Conservation (phyloP, 768 basidiomycete species). For the Coprinopsis sp. region DNA sequence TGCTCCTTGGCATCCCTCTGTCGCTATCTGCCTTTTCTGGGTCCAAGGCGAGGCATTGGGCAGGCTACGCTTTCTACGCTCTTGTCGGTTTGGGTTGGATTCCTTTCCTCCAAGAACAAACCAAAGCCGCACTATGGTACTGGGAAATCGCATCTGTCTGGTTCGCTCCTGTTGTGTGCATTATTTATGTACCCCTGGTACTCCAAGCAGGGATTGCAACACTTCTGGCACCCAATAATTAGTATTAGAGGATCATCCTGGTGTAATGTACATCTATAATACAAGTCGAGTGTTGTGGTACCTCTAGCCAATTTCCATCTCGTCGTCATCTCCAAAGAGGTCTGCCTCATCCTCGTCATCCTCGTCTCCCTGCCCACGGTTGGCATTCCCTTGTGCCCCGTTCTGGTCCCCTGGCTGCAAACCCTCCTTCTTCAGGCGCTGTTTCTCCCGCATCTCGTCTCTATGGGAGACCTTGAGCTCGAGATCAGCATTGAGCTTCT, state of each 20-base stretch:
- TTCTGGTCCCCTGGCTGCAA: conserved; percentile 39
- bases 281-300: not conserved
- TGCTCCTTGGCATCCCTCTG: conserved; percentile 65
- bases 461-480: conserved; percentile 80
- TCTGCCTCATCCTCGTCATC: conserved; percentile 33
- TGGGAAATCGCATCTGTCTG: conserved; percentile 80
- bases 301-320: conserved; percentile 30
- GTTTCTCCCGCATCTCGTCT: conserved; percentile 75
- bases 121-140: conserved; percentile 56
- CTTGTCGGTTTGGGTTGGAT: conserved; percentile 57
- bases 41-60: conserved; percentile 17
- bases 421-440: conserved; percentile 67
- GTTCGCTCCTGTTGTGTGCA: conserved; percentile 78
- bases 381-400: conserved; percentile 32
- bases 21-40: conserved; percentile 34
- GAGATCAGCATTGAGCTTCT: conserved; percentile 80
- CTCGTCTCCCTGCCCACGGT: conserved; percentile 25
- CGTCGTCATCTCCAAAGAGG: conserved; percentile 49
- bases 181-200: conserved; percentile 72
- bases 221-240: conserved; percentile 26
- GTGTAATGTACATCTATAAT: conserved; percentile 8
- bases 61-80: conserved; percentile 36
- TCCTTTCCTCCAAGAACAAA: conserved; percentile 39
- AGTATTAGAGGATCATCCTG: not conserved
- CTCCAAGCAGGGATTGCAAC: conserved; percentile 65